These are phyloP conservation scores for Lepidium africanum DNA, from an alignment of 345 rosid genomes.

Conservation along the genomic window DNA sequence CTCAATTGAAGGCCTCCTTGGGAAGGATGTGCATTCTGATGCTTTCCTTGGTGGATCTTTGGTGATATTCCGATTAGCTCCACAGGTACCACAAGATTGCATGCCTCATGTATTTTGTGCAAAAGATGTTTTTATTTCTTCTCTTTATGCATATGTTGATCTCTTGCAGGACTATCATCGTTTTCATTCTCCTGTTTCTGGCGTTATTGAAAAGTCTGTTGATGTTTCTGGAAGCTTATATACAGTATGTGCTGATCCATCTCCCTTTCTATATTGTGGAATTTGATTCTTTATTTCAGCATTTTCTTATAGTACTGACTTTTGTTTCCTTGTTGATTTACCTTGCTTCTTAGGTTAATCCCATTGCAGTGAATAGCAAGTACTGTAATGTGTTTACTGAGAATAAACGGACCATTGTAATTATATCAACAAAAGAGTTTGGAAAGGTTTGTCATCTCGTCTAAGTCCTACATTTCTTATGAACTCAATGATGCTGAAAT, in stretches of 20 bases:
- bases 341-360: slow-evolving; percentile 64
- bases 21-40: slow-evolving; percentile 45
- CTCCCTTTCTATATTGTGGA: not conserved
- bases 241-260: slow-evolving; percentile 46
- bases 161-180: slow-evolving; percentile 83
- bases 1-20: slow-evolving; percentile 82
- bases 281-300: not conserved
- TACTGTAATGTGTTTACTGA: slow-evolving; percentile 96
- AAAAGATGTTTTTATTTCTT: not conserved
- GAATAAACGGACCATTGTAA: slow-evolving; percentile 63
- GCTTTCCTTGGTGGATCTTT: slow-evolving; percentile 61
- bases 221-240: slow-evolving; percentile 70
- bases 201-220: slow-evolving; percentile 51
- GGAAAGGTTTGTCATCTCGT: slow-evolving; percentile 59
- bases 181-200: slow-evolving; percentile 84
- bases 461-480: not conserved
- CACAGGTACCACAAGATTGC: slow-evolving; percentile 41
- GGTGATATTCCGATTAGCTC: slow-evolving; percentile 92
- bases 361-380: slow-evolving; percentile 92
- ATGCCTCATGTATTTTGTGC: not conserved
- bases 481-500: not conserved
- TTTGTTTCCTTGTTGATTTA: not conserved
- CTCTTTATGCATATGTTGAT: not conserved
- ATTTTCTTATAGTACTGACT: not conserved
- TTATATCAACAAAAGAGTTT: slow-evolving; percentile 65